Evolutionary conservation across 352 stramenopile genomes (phyloP).

Genomic region (Pilasporangium apinafurcum): DNA sequence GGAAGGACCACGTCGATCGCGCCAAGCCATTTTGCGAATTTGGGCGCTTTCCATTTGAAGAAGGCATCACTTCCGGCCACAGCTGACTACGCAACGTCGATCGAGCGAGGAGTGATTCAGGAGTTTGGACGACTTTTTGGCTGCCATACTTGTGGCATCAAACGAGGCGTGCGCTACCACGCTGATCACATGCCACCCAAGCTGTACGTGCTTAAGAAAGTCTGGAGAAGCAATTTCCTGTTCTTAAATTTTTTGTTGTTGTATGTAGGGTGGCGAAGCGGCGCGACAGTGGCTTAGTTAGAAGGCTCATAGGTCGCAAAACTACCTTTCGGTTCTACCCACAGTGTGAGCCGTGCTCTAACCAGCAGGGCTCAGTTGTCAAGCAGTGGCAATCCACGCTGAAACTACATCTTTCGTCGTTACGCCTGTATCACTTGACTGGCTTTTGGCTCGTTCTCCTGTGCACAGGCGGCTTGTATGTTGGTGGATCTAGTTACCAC

Average conservation of each 20-base stretch:
- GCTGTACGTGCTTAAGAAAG: conserved; percentile 28
- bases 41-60: conserved; percentile 72
- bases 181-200: conserved; percentile 86
- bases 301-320: conserved; percentile 32
- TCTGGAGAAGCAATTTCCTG: neutral
- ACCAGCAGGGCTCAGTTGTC: conserved; percentile 55
- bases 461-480: conserved; percentile 64
- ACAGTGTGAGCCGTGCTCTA: conserved; percentile 80
- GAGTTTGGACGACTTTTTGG: conserved; percentile 74
- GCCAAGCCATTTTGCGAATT: conserved; percentile 67
- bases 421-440: conserved; percentile 71
- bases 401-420: conserved; percentile 50
- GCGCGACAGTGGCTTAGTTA: conserved; percentile 33
- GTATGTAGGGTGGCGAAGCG: conserved; percentile 51
- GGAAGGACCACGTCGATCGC: conserved; percentile 61
- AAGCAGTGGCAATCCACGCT: conserved; percentile 61
- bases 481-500: conserved; percentile 61
- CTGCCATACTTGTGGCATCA: conserved; percentile 79
- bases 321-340: conserved; percentile 78
- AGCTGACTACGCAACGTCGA: conserved; percentile 54
- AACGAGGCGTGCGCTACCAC: conserved; percentile 59
- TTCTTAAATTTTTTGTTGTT: neutral
- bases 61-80: conserved; percentile 75
- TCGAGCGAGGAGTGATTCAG: conserved; percentile 65
- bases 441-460: conserved; percentile 81